Conservation (phyloP, 192 early-diverging fungal species). For the Coemansia guatemalensis region DNA sequence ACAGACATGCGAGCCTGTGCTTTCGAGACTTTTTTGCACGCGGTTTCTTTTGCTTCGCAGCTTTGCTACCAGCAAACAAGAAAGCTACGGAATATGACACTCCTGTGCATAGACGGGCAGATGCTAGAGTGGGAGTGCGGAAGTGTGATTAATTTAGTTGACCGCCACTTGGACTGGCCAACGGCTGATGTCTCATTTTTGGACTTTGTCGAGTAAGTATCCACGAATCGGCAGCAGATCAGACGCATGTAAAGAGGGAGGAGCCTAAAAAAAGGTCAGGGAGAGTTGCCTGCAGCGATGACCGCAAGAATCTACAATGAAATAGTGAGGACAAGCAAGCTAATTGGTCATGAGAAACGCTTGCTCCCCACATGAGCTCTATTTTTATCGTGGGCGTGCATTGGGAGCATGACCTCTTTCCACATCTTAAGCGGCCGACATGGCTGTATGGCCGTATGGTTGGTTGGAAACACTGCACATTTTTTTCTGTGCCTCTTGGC, state of each 20-base stretch:
- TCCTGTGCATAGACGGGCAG: background rate
- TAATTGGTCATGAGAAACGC: background rate
- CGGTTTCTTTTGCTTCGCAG: background rate
- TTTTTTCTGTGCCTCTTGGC: background rate
- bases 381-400: slow-evolving; percentile 12
- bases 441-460: background rate
- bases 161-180: background rate
- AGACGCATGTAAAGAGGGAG: background rate
- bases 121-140: background rate
- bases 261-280: background rate
- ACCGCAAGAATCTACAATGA: background rate
- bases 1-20: background rate
- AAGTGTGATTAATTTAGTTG: background rate
- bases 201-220: background rate
- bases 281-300: background rate
- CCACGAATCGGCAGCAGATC: background rate
- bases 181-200: background rate
- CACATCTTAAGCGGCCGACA: slow-evolving; percentile 12
- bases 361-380: slow-evolving; percentile 9
- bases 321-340: background rate
- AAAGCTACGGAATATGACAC: too few species aligned
- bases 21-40: background rate
- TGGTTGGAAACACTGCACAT: background rate
- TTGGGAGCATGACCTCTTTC: background rate
- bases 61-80: too few species aligned